phyloP scores from a whole-genome alignment of 306 rosid species.

The Cucurbita maxima region DNA sequence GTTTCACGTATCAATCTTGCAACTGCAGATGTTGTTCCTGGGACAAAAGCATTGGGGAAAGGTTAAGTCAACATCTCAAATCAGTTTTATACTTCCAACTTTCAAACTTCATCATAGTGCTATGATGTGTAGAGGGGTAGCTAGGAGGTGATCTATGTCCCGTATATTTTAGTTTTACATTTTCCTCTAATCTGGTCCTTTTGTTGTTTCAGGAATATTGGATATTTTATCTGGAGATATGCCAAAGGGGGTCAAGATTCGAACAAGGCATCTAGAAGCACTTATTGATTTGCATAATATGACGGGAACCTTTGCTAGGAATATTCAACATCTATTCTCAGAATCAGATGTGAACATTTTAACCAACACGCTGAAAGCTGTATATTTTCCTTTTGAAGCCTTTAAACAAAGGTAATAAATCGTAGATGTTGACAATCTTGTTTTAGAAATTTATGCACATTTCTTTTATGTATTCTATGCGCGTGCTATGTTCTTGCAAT shows the following conservation, averaged over 20 bases:
- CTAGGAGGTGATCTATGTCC: not conserved
- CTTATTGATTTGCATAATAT: conserved; percentile 82
- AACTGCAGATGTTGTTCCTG: conserved; percentile 79
- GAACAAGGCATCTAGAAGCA: conserved; percentile 78
- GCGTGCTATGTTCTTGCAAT: conserved; percentile 11
- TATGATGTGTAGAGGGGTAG: not conserved
- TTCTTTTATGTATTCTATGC: not conserved
- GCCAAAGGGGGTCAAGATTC: conserved; percentile 94
- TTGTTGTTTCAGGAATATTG: conserved; percentile 43
- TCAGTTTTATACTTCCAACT: not conserved
- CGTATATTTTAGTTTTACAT: not conserved
- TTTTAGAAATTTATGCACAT: not conserved
- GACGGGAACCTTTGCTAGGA: conserved; percentile 91
- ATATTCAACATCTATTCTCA: conserved; percentile 84
- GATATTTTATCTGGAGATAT: conserved; percentile 85
- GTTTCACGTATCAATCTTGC: conserved; percentile 73
- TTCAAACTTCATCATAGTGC: not conserved
- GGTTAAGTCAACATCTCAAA: conserved; percentile 32
- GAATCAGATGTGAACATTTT: conserved; percentile 56
- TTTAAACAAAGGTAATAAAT: conserved; percentile 71
- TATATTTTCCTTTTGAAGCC: conserved; percentile 74
- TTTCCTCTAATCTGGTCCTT: not conserved
- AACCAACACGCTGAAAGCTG: conserved; percentile 70
- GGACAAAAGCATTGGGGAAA: conserved; percentile 84
- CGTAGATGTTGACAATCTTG: not conserved